These are phyloP conservation scores for Exobasidium rhododendri DNA, from an alignment of 1,284 basidiomycete species.

Conservation along the genomic window DNA sequence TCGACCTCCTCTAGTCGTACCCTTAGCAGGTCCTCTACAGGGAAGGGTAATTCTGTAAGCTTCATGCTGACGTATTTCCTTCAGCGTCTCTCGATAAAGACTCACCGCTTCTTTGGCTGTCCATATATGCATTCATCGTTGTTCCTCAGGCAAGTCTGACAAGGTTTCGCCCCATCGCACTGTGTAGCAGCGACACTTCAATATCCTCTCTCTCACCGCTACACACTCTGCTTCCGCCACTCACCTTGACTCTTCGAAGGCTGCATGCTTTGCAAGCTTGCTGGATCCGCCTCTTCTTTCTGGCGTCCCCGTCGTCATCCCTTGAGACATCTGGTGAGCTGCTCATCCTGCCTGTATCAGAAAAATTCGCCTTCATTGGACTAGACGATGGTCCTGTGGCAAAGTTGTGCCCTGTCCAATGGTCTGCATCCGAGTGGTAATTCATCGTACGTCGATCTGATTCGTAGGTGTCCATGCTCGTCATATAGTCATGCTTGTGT, in stretches of 20 bases:
- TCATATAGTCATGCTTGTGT: too few relatives aligned
- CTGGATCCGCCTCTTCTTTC: slow-evolving; percentile 38
- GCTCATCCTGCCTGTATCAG: not conserved
- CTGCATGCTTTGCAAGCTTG: slow-evolving; percentile 41
- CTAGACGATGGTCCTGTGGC: not conserved
- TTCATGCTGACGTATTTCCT: too few relatives aligned
- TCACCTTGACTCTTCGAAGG: slow-evolving; percentile 33
- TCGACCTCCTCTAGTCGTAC: slow-evolving; percentile 27
- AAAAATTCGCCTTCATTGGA: not conserved
- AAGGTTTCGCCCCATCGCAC: slow-evolving; percentile 36
- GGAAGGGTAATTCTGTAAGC: too few relatives aligned
- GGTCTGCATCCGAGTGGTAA: not conserved
- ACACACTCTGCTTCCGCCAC: not conserved
- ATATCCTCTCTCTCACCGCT: not conserved
- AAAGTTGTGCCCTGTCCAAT: not conserved
- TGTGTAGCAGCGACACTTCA: not conserved
- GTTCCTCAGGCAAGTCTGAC: slow-evolving; percentile 31
- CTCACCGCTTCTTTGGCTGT: slow-evolving; percentile 40
- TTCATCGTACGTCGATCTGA: not conserved
- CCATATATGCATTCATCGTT: slow-evolving; percentile 41
- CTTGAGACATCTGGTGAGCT: not conserved
- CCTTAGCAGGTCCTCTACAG: slow-evolving; percentile 41
- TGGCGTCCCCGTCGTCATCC: slow-evolving; percentile 1
- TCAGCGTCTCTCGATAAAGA: slow-evolving; percentile 15
- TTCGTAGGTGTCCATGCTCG: not conserved